These are phyloP conservation scores for Ophiostoma sp. DNA, from an alignment of 2,329 filamentous ascomycete species.

Conservation along the genomic window DNA sequence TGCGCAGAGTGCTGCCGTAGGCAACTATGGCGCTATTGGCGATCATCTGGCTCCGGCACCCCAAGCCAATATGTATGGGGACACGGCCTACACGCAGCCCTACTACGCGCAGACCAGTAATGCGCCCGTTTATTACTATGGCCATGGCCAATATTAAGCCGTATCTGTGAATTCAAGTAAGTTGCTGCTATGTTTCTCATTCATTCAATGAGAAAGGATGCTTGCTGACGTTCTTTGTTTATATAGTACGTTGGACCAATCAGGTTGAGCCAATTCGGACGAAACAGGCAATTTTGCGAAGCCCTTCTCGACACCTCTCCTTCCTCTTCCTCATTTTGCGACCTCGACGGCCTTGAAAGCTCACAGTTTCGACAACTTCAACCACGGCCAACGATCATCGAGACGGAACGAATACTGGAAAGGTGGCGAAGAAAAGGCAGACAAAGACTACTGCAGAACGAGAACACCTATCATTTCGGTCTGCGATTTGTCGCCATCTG, in stretches of 20 bases:
- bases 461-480: not conserved
- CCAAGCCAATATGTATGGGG: not conserved
- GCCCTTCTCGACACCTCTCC: not conserved
- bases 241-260: not conserved
- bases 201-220: not conserved
- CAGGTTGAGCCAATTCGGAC: not conserved
- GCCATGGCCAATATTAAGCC: not conserved
- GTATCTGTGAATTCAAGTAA: not conserved
- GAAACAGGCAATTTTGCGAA: not conserved
- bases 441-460: not conserved
- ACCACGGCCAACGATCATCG: not conserved
- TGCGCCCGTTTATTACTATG: not conserved
- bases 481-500: not conserved
- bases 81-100: not conserved
- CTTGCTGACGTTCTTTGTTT: not conserved
- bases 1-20: not conserved
- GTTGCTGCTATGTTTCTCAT: not conserved
- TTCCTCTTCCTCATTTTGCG: not conserved
- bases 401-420: not conserved
- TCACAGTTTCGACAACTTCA: not conserved
- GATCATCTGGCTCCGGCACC: not conserved
- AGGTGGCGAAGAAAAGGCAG: not conserved
- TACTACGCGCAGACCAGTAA: not conserved
- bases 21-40: not conserved
- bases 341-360: not conserved